Evolutionary conservation across 2,329 filamentous ascomycete genomes (phyloP).

Genomic region (Penicillium sp.): DNA sequence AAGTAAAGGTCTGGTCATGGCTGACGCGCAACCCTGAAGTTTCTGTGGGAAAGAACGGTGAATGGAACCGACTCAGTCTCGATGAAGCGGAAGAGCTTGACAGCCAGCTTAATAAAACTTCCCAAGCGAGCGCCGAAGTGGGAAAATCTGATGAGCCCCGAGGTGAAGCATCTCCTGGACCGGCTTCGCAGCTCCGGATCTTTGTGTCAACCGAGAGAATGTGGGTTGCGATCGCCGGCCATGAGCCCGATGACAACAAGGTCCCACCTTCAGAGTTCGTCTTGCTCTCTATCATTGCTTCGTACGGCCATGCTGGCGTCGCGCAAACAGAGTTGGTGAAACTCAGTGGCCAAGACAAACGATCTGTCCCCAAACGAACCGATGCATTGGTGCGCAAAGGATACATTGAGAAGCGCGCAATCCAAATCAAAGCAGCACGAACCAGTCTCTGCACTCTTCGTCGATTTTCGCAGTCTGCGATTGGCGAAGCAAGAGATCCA

Average conservation of each 20-base stretch:
- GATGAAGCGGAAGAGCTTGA: constrained; percentile 38
- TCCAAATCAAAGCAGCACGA: constrained; percentile 49
- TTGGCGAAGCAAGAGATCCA: constrained; percentile 15
- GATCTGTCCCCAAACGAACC: constrained; percentile 62
- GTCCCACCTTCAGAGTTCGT: constrained; percentile 56
- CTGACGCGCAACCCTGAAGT: constrained; percentile 56
- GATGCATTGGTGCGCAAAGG: constrained; percentile 56
- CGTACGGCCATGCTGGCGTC: constrained; percentile 54
- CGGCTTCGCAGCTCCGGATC: constrained; percentile 34
- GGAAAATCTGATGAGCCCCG: constrained; percentile 1
- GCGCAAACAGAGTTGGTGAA: constrained; percentile 56
- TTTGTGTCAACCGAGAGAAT: constrained; percentile 56
- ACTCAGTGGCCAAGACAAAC: constrained; percentile 62
- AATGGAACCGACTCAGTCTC: constrained; percentile 42
- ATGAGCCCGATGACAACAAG: constrained; percentile 55
- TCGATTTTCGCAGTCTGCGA: constrained; percentile 41
- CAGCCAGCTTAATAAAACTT: not conserved
- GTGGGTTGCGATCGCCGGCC: constrained; percentile 61
- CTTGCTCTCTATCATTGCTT: constrained; percentile 59
- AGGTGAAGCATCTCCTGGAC: constrained; percentile 1
- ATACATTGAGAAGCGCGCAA: constrained; percentile 59
- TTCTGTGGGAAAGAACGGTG: constrained; percentile 45
- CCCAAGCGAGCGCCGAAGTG: not conserved
- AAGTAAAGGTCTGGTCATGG: constrained; percentile 59
- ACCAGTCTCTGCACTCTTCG: constrained; percentile 58